Evolutionary conservation across 2,329 filamentous ascomycete species (phyloP).

Genomic region (Xylariaceae sp.): DNA sequence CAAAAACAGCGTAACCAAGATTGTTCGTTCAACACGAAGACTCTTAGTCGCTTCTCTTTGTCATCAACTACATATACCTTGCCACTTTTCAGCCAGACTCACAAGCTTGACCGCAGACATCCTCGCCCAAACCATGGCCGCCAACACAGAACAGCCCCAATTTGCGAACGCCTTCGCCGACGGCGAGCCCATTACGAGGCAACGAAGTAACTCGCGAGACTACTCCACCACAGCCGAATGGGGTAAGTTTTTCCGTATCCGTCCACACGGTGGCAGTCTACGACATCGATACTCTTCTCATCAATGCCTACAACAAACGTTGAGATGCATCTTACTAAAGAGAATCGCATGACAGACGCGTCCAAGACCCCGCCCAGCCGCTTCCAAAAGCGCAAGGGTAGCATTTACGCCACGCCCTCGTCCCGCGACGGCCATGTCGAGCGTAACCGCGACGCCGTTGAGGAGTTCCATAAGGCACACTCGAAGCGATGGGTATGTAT

Average conservation of each 20-base stretch:
- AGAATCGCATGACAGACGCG: slow-evolving; percentile 45
- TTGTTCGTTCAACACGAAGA: not conserved
- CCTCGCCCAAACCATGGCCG: slow-evolving; percentile 10
- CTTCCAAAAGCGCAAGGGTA: slow-evolving; percentile 67
- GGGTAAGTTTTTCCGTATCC: slow-evolving; percentile 32
- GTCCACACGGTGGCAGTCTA: no score
- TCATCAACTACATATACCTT: no score
- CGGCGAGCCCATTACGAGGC: slow-evolving; percentile 30
- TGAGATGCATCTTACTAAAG: no score
- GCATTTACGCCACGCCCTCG: slow-evolving; percentile 61
- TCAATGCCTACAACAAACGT: no score
- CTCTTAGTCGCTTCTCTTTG: no score
- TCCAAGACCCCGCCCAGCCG: slow-evolving; percentile 63
- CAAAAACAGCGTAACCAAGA: not conserved
- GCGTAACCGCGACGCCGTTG: slow-evolving; percentile 46
- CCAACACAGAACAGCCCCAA: slow-evolving; percentile 20
- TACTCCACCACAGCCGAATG: slow-evolving; percentile 39
- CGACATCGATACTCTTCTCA: no score
- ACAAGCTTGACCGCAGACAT: no score
- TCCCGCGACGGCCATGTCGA: slow-evolving; percentile 63
- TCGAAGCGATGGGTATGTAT: slow-evolving; percentile 36
- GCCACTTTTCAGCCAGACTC: no score
- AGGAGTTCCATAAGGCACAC: slow-evolving; percentile 58
- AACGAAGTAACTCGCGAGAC: slow-evolving; percentile 29
- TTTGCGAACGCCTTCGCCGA: slow-evolving; percentile 28